These are phyloP conservation scores for Calonectria pseudoturangicola DNA, from an alignment of 2,329 filamentous ascomycete genomes.

Conservation along the genomic window DNA sequence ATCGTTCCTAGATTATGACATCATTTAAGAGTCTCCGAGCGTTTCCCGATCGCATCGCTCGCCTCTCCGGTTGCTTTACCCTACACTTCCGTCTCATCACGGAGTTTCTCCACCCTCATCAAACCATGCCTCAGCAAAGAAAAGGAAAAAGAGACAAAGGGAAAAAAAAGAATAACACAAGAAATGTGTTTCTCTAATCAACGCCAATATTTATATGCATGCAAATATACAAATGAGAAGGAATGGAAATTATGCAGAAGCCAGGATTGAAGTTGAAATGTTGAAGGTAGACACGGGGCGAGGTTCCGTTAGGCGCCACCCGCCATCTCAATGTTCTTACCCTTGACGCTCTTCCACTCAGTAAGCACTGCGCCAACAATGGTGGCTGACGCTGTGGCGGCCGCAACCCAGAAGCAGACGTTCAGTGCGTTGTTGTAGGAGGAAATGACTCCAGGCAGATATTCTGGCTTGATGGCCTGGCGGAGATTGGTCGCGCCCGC, in stretches of 20 bases:
- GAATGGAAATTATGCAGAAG: conserved; percentile 17
- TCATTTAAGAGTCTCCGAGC: neutral
- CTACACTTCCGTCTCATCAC: conserved; percentile 25
- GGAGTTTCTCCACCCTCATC: conserved; percentile 1
- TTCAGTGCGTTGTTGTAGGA: conserved; percentile 68
- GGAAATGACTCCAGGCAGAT: conserved; percentile 59
- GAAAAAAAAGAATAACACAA: neutral
- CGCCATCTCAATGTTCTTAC: conserved; percentile 66
- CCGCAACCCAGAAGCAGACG: conserved; percentile 64
- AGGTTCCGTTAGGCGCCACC: conserved; percentile 46
- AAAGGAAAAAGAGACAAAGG: conserved; percentile 19
- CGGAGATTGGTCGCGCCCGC: conserved; percentile 63
- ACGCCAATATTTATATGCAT: conserved; percentile 33
- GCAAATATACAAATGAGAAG: conserved; percentile 25
- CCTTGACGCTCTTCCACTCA: conserved; percentile 75
- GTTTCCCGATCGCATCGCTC: neutral
- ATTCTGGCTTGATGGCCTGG: conserved; percentile 52
- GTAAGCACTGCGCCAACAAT: conserved; percentile 65
- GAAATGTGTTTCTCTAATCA: neutral
- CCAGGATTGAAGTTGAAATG: neutral
- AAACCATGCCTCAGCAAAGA: neutral
- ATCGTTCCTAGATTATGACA: conserved; percentile 15
- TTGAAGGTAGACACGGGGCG: neutral
- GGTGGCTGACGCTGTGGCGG: conserved; percentile 66
- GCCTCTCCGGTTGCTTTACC: conserved; percentile 18